Conservation (phyloP, 2,329 filamentous ascomycete genomes). For the Talaromyces piceae region DNA sequence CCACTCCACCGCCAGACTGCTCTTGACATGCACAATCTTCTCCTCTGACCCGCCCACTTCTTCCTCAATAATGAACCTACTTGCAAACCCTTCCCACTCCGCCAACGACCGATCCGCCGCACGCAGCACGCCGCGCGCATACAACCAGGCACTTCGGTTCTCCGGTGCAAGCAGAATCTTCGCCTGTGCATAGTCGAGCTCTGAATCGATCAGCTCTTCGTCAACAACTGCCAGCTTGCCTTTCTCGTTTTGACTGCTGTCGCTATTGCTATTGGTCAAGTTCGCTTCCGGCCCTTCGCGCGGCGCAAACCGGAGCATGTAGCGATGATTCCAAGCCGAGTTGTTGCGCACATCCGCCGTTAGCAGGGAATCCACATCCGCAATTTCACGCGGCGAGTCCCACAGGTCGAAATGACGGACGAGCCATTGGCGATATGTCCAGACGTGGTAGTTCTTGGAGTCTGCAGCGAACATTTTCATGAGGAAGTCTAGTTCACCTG, state of each 20-base stretch:
- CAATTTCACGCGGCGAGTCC: constrained; percentile 54
- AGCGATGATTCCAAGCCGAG: constrained; percentile 94
- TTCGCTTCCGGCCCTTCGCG: constrained; percentile 33
- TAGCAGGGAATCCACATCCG: constrained; percentile 65
- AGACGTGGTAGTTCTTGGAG: constrained; percentile 97
- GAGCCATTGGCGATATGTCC: constrained; percentile 83
- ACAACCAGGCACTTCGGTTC: constrained; percentile 93
- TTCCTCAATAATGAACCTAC: constrained; percentile 46
- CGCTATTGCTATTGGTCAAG: constrained; percentile 20
- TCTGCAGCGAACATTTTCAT: constrained; percentile 74
- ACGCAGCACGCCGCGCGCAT: constrained; percentile 66
- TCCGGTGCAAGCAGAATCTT: constrained; percentile 76
- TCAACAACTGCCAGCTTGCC: constrained; percentile 44
- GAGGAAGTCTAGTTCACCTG: constrained; percentile 68
- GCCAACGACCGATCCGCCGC: constrained; percentile 51
- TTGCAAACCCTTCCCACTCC: constrained; percentile 47
- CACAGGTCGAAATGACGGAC: constrained; percentile 57
- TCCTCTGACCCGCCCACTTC: constrained; percentile 23
- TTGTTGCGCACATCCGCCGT: constrained; percentile 85
- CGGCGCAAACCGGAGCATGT: constrained; percentile 79
- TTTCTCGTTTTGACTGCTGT: constrained; percentile 15
- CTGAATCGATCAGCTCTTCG: constrained; percentile 59
- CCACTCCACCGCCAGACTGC: constrained; percentile 51
- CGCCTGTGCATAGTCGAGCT: constrained; percentile 65
- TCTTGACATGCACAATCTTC: constrained; percentile 43